Evolutionary conservation across 2,329 filamentous ascomycete genomes (phyloP).

Genomic region (Chalaropsis ovoidea): DNA sequence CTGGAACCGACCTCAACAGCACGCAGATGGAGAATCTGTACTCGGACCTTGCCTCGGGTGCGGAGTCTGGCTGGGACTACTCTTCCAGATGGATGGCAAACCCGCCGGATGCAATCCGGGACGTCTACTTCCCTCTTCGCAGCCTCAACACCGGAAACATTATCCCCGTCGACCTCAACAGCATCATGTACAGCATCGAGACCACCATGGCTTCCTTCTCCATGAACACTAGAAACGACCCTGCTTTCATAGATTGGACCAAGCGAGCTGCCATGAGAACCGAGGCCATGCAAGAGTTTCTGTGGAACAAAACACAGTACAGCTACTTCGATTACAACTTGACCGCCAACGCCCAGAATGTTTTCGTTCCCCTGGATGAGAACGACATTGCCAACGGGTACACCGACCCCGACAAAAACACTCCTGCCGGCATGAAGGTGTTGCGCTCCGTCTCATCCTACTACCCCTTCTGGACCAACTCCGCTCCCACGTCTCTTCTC

Average conservation of each 20-base stretch:
- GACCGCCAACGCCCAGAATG: slow-evolving; percentile 46
- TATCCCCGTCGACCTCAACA: slow-evolving; percentile 57
- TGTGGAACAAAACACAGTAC: slow-evolving; percentile 54
- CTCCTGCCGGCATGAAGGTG: slow-evolving; percentile 46
- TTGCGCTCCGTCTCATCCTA: slow-evolving; percentile 51
- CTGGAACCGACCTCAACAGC: slow-evolving; percentile 43
- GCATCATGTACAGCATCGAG: slow-evolving; percentile 58
- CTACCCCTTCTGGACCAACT: slow-evolving; percentile 60
- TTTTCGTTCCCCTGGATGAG: slow-evolving; percentile 36
- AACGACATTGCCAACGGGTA: slow-evolving; percentile 14
- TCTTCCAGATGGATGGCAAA: slow-evolving; percentile 47
- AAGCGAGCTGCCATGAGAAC: slow-evolving; percentile 44
- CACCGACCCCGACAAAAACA: slow-evolving; percentile 31
- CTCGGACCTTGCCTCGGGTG: slow-evolving; percentile 52
- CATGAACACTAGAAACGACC: slow-evolving; percentile 41
- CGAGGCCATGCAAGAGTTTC: slow-evolving; percentile 50
- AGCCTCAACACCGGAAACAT: slow-evolving; percentile 50
- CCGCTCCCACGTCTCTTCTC: slow-evolving; percentile 47
- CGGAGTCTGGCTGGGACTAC: slow-evolving; percentile 59
- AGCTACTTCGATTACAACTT: slow-evolving; percentile 62
- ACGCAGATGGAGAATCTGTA: slow-evolving; percentile 46
- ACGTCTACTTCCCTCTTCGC: slow-evolving; percentile 55
- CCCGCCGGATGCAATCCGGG: slow-evolving; percentile 47
- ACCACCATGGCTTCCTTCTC: slow-evolving; percentile 48
- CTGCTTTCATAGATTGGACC: slow-evolving; percentile 42